Base-by-base conservation (phyloP, 2,329 filamentous ascomycete genomes). In the Sclerotiophoma versabilis region DNA sequence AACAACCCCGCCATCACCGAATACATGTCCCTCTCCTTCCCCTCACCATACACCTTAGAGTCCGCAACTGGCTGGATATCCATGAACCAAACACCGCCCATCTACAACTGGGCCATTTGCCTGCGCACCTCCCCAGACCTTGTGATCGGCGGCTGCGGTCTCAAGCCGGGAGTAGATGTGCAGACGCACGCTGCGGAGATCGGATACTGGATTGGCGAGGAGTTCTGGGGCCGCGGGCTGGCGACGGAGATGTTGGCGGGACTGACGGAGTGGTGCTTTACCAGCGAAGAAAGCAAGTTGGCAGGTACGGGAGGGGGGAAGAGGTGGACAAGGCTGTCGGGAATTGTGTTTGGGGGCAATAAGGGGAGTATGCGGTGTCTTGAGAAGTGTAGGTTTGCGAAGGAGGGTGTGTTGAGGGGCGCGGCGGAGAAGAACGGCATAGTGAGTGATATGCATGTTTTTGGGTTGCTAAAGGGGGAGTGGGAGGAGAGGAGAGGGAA, bases 201-300 rank as follows among this genome's bases (percentile, higher is more conserved):
- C 1, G 77, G 77, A 9, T 79, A 76, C 61, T 80, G 77, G 78
- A 50, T 79, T 10, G 71, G 68, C 14, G 72, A 75, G 47, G 54
- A 57, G 25, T 64, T 65, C 29, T 75, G 74, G 74, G 75, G 76
- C 0, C 57, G 61, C 36, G 72, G 72, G 2, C 61, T 74, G 25
- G 70, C 66, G 60, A 71, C 62, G 1, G 71, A 70, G 48, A 68
- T 68, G 15, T 48, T 76, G n/a, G 57, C 55, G 11, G 72, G 60
- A 6, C 71, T 77, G 37, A 68, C 72, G 14, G 53, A 57, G 14
- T 78, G 74, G 73, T 56, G 56, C 2, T 79, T 77, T 51, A 29
- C 49, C 4, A 4, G 12, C 7, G 49, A 47, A 47, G 30, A 44
- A 15, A 20, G 27, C 17, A 34, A 11, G 36, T 5, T 47, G 25